phyloP scores from a whole-genome alignment of 2,329 filamentous ascomycete species.

The Colletotrichum sp. region DNA sequence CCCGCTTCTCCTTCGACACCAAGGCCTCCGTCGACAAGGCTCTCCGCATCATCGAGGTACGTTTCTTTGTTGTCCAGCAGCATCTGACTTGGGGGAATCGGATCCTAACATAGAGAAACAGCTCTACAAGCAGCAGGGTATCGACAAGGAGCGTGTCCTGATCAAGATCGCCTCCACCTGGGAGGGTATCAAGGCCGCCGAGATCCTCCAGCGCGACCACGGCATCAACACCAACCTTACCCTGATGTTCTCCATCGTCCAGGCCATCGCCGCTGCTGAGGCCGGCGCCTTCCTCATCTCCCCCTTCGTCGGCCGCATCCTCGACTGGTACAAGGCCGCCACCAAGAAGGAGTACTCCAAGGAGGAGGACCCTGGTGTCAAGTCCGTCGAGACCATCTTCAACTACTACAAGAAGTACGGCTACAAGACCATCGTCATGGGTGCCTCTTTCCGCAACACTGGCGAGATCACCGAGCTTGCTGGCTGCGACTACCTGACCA shows the following conservation, averaged over 20 bases:
- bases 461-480: slow-evolving; percentile 98
- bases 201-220: slow-evolving; percentile 95
- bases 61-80: slow-evolving; percentile 27
- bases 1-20: slow-evolving; percentile 93
- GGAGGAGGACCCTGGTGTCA: slow-evolving; percentile 93
- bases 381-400: slow-evolving; percentile 92
- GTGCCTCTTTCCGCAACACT: slow-evolving; percentile 93
- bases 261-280: slow-evolving; percentile 96
- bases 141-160: slow-evolving; percentile 91
- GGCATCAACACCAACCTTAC: slow-evolving; percentile 98
- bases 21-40: slow-evolving; percentile 94
- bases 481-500: slow-evolving; percentile 98
- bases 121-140: slow-evolving; percentile 93
- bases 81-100: neutral
- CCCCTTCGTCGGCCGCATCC: slow-evolving; percentile 97
- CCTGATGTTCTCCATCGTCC: slow-evolving; percentile 94
- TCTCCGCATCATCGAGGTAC: slow-evolving; percentile 92
- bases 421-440: slow-evolving; percentile 99
- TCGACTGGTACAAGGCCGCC: slow-evolving; percentile 98
- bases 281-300: slow-evolving; percentile 97
- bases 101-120: slow-evolving; percentile 39
- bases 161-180: slow-evolving; percentile 99
- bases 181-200: slow-evolving; percentile 99
- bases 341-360: slow-evolving; percentile 93
- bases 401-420: slow-evolving; percentile 99